Base-by-base conservation (phyloP, 352 stramenopile species). In the Poterioochromonas sp. region DNA sequence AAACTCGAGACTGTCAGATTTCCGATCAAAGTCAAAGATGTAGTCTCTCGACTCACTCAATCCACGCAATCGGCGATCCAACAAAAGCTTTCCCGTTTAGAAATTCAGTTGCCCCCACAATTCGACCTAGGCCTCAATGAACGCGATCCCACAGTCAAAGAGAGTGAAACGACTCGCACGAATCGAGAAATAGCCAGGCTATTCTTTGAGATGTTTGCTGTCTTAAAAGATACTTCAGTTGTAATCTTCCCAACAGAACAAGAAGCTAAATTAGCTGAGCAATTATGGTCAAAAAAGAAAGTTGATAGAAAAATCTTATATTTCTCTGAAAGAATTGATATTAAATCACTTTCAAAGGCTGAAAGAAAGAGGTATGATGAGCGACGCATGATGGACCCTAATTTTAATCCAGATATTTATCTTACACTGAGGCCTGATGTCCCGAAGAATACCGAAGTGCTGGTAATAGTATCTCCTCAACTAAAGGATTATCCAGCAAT, bases 131-230 rank as follows among this genome's bases (percentile, higher is more conserved):
- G 63, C 8, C 1, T 73, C n/a, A n/a, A n/a, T n/a, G n/a, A n/a
- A n/a, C n/a, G n/a, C n/a, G n/a, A n/a, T n/a, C n/a, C n/a, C n/a
- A n/a, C n/a, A n/a, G n/a, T n/a, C n/a, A n/a, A n/a, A n/a, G n/a
- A n/a, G n/a, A n/a, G n/a, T n/a, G 63, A 73, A 73, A 32, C 63
- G 5, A 8, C 37, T 32, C 11, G 29, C 11, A 32, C 18, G 18
- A 47, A 73, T 73, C 63, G 63, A 11, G 63, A 73, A 29, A 29
- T 29, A 20, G 63, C 63, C 11, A 39, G 63, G 2, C 29, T 73
- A 51, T 12, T 73, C 41, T 43, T 29, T 43, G 63, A 73, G 29
- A 73, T 73, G 63, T 73, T 73, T 32, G 18, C 63, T 32, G 26
- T 73, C 5, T 51, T 73, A 51, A 8, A 2, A 32, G 11, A 11